Evolutionary conservation across 352 stramenopile genomes (phyloP), one percentile per base, ranked within the genome.

Genomic region (Pythium angustatum): DNA sequence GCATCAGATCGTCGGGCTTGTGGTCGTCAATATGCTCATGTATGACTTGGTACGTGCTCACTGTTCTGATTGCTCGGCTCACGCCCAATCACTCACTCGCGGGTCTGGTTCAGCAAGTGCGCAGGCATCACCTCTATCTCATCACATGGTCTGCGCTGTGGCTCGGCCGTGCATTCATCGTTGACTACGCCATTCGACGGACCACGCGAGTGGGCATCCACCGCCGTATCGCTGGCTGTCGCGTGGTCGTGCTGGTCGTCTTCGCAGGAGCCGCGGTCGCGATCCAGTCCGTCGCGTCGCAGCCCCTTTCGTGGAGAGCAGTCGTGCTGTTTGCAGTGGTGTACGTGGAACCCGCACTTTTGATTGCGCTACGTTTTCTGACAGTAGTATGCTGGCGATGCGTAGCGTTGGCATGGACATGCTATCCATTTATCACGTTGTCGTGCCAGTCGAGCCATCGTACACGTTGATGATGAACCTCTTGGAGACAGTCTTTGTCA

Each of bases 1-100:
- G 19, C 71, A 85, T 34, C 75, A 73, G 50, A 17, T 71, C 14
- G 27, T 84, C 26, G 55, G 53, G 1, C 31, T 85, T 7, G 49
- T 61, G 3, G 51, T 86, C 14, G 61, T 83, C 26, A 82, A 86
- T 45, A 52, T 49, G 15, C 52, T 85, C n/a, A 72, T 86, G 63
- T 69, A 72, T 38, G 67, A 80, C 19, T 28, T 73, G 75, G 79
- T 88, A 68, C 21, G 60, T 44, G 5, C 10, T 19, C n/a, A 12
- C 17, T 17, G n/a, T 43, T 5, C 21, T 43, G 8, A n/a, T n/a
- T n/a, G n/a, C n/a, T n/a, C n/a, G n/a, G n/a, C n/a, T n/a, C n/a
- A n/a, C n/a, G n/a, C n/a, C n/a, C n/a, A n/a, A n/a, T n/a, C n/a
- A n/a, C n/a, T n/a, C n/a, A n/a, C 21, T 26, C 28, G 26, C 28